These are phyloP conservation scores for Lepidium aucheri DNA, from an alignment of 345 rosid species.

Conservation along the genomic window DNA sequence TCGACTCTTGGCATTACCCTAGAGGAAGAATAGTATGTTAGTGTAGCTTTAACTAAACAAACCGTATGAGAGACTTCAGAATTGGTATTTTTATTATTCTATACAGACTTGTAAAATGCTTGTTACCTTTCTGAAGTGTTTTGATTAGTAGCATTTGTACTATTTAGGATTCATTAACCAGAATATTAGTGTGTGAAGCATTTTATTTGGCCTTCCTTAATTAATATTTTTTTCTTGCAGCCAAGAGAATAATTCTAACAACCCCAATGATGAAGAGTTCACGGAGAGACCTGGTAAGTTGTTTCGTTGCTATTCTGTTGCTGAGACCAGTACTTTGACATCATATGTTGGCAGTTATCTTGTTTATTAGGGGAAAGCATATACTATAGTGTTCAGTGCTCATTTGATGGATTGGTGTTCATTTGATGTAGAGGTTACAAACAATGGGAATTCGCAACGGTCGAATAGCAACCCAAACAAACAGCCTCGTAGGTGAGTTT, in stretches of 20 bases:
- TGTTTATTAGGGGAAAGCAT: not conserved
- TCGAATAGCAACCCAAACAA: conserved; percentile 13
- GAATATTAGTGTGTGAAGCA: not conserved
- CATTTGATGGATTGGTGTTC: not conserved
- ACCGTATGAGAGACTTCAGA: not conserved
- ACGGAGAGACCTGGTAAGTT: conserved; percentile 20
- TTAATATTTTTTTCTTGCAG: not conserved
- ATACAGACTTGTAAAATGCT: not conserved
- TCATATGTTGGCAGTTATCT: not conserved
- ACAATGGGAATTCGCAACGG: conserved; percentile 5
- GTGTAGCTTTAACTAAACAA: not conserved
- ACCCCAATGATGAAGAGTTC: conserved; percentile 12
- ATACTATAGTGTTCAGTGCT: not conserved
- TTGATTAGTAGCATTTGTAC: not conserved
- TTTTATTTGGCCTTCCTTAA: not conserved
- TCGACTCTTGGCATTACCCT: not conserved
- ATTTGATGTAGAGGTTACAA: conserved; percentile 9
- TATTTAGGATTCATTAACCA: not conserved
- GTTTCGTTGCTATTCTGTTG: not conserved
- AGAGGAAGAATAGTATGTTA: not conserved
- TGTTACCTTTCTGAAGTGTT: not conserved
- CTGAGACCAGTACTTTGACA: not conserved
- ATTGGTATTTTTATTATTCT: not conserved
- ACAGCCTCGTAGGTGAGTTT: conserved; percentile 29
- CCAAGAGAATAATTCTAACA: conserved; percentile 9